Evolutionary conservation across 2,329 filamentous ascomycete species (phyloP), one percentile per base, ranked within the genome.

Genomic region (Hypoxylon sp.): DNA sequence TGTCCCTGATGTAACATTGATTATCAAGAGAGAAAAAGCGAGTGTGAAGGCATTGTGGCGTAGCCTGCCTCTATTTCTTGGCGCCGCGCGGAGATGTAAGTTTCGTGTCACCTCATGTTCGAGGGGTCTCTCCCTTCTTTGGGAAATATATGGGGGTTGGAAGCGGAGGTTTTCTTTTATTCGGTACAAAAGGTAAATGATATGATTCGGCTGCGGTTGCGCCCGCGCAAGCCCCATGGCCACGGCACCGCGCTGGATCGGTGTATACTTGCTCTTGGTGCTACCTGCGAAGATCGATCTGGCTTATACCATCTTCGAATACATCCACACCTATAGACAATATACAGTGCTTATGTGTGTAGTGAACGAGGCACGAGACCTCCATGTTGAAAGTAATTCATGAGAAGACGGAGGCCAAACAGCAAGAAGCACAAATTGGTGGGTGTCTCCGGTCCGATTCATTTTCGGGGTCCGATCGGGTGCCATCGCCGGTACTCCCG

Each of bases 391-490:
- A 26, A 6, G 13, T 34, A 15, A 13, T 13, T 34, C 32, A 34
- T 4, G 11, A 13, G 11, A 6, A 15, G 15, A 34, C 3, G 13
- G 32, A 13, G 13, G 32, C 6, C 11, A 34, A 34, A 11, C n/a
- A 34, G 32, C 10, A 32, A 13, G 15, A 13, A 34, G 32, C 1
- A 34, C n/a, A 15, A 13, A 15, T 34, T 4, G 32, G 15, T 34
- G 32, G 32, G 11, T 34, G 32, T 51, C 26, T 46, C 64, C 64
- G 64, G 61, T 65, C 65, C 65, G 61, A 59, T 65, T 67, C 65
- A 59, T 68, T 68, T 68, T 68, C 65, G 65, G 65, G 22, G 22
- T 11, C 62, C 65, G 62, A 65, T 65, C 65, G 62, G 65, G 53
- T 62, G 53, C 41, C 39, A 50, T 59, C 65, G 62, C 56, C 62